These are phyloP conservation scores for Fusarium sp. DNA, from an alignment of 2,329 filamentous ascomycete species.

Conservation along the genomic window DNA sequence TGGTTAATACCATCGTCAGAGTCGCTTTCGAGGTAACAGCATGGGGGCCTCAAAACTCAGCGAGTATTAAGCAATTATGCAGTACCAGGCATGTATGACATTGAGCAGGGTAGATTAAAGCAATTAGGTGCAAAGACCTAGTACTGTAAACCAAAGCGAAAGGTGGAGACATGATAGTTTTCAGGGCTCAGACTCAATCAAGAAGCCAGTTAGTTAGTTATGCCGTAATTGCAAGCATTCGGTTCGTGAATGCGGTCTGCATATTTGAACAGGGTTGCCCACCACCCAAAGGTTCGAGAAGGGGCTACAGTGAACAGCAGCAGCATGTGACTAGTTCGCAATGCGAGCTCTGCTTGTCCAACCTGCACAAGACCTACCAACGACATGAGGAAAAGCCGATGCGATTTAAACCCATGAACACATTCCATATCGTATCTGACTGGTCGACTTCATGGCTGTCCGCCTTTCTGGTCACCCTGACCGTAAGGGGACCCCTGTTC, in stretches of 20 bases:
- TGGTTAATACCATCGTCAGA: neutral
- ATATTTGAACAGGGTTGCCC: conserved; percentile 11
- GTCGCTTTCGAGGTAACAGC: neutral
- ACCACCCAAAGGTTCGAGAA: conserved; percentile 32
- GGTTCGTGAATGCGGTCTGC: conserved; percentile 23
- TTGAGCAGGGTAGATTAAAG: neutral
- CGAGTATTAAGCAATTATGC: conserved; percentile 13
- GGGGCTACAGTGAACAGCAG: conserved; percentile 13
- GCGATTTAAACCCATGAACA: conserved; percentile 9
- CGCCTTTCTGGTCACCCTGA: conserved; percentile 6
- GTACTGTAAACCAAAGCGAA: conserved; percentile 12
- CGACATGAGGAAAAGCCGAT: neutral
- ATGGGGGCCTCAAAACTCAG: neutral
- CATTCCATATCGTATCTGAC: conserved; percentile 25
- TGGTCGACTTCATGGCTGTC: conserved; percentile 18
- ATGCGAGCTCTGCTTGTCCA: conserved; percentile 20
- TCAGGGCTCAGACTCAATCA: conserved; percentile 31
- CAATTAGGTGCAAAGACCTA: conserved; percentile 3
- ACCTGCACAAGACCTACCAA: conserved; percentile 19
- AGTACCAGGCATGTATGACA: neutral
- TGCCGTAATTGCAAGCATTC: conserved; percentile 18
- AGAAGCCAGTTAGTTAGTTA: conserved; percentile 13
- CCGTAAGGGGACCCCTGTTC: conserved; percentile 21
- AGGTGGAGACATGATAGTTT: conserved; percentile 23
- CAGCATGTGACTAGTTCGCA: conserved; percentile 18